phyloP scores from a whole-genome alignment of 2,329 filamentous ascomycete species.

The Calonectria montana region DNA sequence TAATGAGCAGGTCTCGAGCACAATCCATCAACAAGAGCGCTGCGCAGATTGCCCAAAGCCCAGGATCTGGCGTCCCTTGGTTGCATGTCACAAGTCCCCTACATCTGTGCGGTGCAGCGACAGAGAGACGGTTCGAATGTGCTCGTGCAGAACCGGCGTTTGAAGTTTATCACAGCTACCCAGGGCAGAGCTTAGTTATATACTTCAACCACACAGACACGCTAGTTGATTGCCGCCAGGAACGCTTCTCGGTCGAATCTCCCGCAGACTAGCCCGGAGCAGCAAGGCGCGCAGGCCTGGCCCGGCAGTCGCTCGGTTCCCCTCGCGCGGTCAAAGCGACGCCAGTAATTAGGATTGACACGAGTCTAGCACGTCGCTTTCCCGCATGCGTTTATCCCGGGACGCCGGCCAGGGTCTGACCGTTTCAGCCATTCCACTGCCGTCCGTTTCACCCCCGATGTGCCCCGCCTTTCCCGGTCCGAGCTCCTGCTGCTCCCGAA shows the following conservation, averaged over 20 bases:
- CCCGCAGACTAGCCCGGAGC: neutral
- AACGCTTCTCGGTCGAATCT: neutral
- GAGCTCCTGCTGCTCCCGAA: neutral
- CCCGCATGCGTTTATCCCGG: neutral
- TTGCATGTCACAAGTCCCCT: neutral
- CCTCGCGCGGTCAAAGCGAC: constrained; percentile 9
- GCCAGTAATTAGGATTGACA: neutral
- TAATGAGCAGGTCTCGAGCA: neutral
- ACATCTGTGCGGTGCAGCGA: neutral
- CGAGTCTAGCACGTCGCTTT: neutral
- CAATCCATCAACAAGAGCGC: neutral
- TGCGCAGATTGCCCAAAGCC: neutral
- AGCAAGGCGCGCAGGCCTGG: neutral
- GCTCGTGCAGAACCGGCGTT: neutral
- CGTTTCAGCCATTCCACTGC: constrained; percentile 9
- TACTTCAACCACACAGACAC: constrained; percentile 17
- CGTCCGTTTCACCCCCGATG: constrained; percentile 9
- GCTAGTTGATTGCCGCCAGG: neutral
- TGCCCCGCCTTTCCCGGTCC: neutral
- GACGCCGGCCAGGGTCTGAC: constrained; percentile 7
- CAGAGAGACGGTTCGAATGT: neutral
- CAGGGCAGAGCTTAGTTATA: neutral
- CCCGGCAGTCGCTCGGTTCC: constrained; percentile 14
- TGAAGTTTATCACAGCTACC: neutral
- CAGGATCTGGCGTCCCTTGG: neutral